phyloP scores from a whole-genome alignment of 768 basidiomycete genomes.

The Tubosaeta brunneosetosa region DNA sequence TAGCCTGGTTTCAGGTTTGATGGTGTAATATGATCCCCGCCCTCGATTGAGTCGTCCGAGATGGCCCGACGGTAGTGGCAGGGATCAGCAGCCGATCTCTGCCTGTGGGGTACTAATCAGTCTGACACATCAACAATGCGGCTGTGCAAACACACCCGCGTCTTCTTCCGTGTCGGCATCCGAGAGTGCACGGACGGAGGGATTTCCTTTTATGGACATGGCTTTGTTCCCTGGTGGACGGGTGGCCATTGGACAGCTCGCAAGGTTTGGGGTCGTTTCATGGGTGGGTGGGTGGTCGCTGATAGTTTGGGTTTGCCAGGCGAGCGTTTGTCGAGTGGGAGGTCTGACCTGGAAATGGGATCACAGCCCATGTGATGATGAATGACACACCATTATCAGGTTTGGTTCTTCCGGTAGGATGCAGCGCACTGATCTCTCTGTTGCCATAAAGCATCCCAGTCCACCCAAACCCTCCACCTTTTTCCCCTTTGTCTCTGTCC shows the following conservation, averaged over 20 bases:
- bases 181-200: background rate
- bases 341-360: background rate
- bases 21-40: background rate
- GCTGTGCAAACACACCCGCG: too few relatives aligned
- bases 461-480: background rate
- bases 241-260: background rate
- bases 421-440: background rate
- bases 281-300: background rate
- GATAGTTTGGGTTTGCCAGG: background rate
- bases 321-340: background rate
- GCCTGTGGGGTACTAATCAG: too few relatives aligned
- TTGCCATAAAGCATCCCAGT: conserved; percentile 3
- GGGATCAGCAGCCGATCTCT: background rate
- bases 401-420: conserved; percentile 10
- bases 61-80: background rate
- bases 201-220: conserved; percentile 1
- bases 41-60: background rate
- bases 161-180: background rate
- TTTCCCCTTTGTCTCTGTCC: conserved; percentile 18
- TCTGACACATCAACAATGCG: too few relatives aligned
- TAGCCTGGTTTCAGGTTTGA: background rate
- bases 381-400: conserved; percentile 14
- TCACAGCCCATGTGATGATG: conserved; percentile 5
- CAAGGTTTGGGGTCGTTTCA: background rate
- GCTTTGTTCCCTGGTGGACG: conserved; percentile 14